A percentile compares a stretch with the other conserved stretches of the same genome.
phyloP scores from a whole-genome alignment of 768 basidiomycete species.

The Tulasnella sp. region DNA sequence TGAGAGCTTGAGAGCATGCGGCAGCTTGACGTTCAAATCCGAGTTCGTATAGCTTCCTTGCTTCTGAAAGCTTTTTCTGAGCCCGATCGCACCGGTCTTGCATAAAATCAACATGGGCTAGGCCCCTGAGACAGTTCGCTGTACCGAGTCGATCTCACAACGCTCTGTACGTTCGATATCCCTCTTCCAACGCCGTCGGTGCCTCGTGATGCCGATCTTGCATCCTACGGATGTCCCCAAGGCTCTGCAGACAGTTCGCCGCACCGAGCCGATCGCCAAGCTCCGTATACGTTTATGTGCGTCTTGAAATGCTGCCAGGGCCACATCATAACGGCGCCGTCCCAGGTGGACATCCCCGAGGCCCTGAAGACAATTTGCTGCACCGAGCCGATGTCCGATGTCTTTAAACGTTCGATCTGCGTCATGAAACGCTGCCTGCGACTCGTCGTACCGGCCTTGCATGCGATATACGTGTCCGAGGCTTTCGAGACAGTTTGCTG shows the following conservation, averaged over 20 bases:
- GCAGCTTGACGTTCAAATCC: no score
- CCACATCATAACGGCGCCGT: background rate
- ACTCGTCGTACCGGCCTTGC: background rate
- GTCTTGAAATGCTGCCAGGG: background rate
- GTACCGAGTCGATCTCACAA: background rate
- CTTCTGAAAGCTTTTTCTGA: background rate
- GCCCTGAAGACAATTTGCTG: background rate
- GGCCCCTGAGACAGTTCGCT: background rate
- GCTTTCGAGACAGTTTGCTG: background rate
- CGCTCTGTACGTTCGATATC: no score
- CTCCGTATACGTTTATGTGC: no score
- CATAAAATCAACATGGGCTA: background rate
- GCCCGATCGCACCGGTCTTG: background rate
- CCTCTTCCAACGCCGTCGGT: no score
- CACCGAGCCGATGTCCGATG: background rate
- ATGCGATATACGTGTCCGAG: background rate
- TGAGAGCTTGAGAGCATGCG: no score
- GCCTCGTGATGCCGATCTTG: no score
- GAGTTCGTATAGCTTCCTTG: no score
- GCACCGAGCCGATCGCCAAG: background rate
- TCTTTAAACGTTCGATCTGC: background rate
- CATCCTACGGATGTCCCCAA: background rate
- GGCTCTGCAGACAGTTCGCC: background rate
- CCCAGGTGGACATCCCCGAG: background rate
- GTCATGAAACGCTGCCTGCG: background rate